phyloP scores from a whole-genome alignment of 2,329 filamentous ascomycete genomes.

The Metarhizium humberi region DNA sequence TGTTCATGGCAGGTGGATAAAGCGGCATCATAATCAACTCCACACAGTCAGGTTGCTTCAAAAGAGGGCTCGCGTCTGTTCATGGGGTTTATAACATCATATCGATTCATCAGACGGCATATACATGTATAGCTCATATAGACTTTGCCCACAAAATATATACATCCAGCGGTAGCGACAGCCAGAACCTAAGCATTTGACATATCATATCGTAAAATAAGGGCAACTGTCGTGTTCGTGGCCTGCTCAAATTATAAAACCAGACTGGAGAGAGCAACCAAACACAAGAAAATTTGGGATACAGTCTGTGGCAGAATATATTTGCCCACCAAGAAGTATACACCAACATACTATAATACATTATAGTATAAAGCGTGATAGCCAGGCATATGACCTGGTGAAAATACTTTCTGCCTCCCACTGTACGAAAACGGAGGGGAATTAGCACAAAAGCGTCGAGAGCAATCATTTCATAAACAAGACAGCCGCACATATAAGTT shows the following conservation, averaged over 20 bases:
- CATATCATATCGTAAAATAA: not conserved
- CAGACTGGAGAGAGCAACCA: not conserved
- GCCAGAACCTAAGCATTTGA: not conserved
- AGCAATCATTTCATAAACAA: not conserved
- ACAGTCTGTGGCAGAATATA: too few species aligned
- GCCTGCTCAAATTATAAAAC: not conserved
- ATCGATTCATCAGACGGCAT: not conserved
- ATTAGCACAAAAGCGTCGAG: not conserved
- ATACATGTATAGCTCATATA: not conserved
- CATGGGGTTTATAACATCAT: not conserved
- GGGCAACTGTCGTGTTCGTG: not conserved
- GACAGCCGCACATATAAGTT: constrained; percentile 2
- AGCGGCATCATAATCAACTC: not conserved
- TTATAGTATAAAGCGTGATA: too few species aligned
- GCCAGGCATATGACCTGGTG: too few species aligned
- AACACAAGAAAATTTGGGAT: not conserved
- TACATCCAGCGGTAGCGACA: constrained; percentile 1
- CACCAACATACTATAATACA: too few species aligned
- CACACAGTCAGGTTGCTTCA: not conserved
- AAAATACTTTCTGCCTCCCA: too few species aligned
- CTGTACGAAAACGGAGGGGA: not conserved
- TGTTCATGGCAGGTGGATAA: not conserved
- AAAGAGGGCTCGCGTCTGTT: not conserved
- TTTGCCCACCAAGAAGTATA: too few species aligned
- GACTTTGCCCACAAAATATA: not conserved